These are phyloP conservation scores for Echeveria elegans DNA, from an alignment of 164 flowering plant species.

Conservation along the genomic window DNA sequence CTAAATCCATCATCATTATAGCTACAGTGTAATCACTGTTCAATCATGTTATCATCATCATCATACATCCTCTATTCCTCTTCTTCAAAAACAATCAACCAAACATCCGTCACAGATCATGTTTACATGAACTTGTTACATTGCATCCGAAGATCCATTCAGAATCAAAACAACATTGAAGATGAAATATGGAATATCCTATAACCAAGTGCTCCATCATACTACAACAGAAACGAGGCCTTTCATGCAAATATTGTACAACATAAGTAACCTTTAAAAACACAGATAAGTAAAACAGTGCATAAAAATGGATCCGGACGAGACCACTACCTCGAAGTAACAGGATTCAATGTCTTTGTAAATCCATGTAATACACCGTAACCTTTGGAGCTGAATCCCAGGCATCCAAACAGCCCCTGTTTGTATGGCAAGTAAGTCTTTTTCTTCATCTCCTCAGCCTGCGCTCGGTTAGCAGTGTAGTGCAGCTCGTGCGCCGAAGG, in stretches of 20 bases:
- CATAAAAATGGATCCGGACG: neutral
- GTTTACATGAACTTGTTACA: neutral
- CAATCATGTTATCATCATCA: neutral
- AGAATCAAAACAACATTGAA: neutral
- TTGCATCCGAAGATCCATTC: neutral
- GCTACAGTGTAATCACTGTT: neutral
- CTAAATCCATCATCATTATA: neutral
- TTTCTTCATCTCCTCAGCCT: slow-evolving; percentile 58
- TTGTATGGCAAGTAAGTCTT: slow-evolving; percentile 50
- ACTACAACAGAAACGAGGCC: neutral
- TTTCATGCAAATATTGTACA: slow-evolving; percentile 7
- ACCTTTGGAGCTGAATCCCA: slow-evolving; percentile 58
- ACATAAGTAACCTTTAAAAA: neutral
- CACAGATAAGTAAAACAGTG: neutral
- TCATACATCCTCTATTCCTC: neutral
- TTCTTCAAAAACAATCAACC: neutral
- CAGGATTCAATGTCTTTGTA: slow-evolving; percentile 49
- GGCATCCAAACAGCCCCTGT: slow-evolving; percentile 43
- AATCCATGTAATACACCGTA: slow-evolving; percentile 59
- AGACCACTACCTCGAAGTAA: slow-evolving; percentile 42
- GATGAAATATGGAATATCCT: neutral
- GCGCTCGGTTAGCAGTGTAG: slow-evolving; percentile 48
- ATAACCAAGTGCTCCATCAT: neutral
- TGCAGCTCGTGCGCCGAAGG: slow-evolving; percentile 48
- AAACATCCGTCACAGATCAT: neutral